Conservation (phyloP, 2,329 filamentous ascomycete genomes). For the Colletotrichum sojae region DNA sequence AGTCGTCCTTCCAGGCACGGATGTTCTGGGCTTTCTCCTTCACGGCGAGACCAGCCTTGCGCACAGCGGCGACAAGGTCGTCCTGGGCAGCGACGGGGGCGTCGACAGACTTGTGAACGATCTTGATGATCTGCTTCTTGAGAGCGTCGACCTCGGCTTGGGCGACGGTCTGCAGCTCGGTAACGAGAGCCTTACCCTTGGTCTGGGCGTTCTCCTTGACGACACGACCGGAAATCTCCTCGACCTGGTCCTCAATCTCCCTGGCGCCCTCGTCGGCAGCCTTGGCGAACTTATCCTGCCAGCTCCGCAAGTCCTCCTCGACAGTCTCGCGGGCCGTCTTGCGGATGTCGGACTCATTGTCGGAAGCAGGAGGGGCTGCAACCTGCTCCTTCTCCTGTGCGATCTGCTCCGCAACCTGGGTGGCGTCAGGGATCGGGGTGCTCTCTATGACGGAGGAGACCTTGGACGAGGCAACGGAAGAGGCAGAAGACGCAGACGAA, state of each 20-base stretch:
- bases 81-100: conserved; percentile 59
- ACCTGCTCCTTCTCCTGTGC: conserved; percentile 49
- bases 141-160: conserved; percentile 74
- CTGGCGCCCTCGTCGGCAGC: conserved; percentile 85
- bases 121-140: conserved; percentile 75
- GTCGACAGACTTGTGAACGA: conserved; percentile 69
- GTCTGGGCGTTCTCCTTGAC: conserved; percentile 75
- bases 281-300: conserved; percentile 90
- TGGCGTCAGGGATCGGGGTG: conserved; percentile 38
- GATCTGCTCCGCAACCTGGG: conserved; percentile 39
- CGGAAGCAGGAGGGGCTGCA: conserved; percentile 59
- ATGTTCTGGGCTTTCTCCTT: conserved; percentile 84
- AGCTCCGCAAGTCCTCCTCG: conserved; percentile 82
- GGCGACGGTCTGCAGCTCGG: conserved; percentile 78
- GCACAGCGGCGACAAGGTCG: conserved; percentile 65
- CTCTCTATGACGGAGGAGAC: conserved; percentile 39
- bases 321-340: conserved; percentile 77
- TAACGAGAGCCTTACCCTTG: conserved; percentile 76
- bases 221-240: conserved; percentile 69
- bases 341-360: conserved; percentile 67
- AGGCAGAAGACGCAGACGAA: conserved; percentile 42
- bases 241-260: conserved; percentile 79
- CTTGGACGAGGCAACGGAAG: conserved; percentile 43
- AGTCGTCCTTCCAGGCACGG: conserved; percentile 81
- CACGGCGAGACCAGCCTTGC: conserved; percentile 78